Base-by-base conservation (phyloP, 139 green algal genomes). In the Volvox reticuliferus region DNA sequence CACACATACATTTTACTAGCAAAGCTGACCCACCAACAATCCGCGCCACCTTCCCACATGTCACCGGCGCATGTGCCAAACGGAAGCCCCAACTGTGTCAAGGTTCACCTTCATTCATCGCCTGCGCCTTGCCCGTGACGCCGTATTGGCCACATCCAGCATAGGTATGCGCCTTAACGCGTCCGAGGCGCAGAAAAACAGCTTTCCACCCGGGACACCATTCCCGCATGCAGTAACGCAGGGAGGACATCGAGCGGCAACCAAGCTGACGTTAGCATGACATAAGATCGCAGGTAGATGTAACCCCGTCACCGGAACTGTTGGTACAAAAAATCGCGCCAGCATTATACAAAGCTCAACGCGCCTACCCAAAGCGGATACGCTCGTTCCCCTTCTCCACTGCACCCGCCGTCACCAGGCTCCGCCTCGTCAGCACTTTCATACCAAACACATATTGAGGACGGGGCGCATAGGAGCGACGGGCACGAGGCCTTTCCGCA, bases 301-400 rank as follows among this genome's bases (percentile, higher is more conserved):
- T 73, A 73, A 79, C 30, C 24, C 71, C 21, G 32, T 30, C 75
- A 81, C 32, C 75, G 26, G 32, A 81, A 84, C 78, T 84, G 78
- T 84, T 84, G 35, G 78, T 84, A 84, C 78, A 84, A 67, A 82
- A 84, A 67, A 84, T 35, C 20, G 78, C 37, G 78, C 78, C 78
- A 84, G 28, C 36, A 84, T 68, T 84, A 26, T 84, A 84, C 78
- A 84, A 44, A 37, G 78, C 78, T 61, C 28, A 79, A 79, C 71
- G 71, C 71, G 71, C 22, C 28, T 33, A 35, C 71, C 71, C 71
- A 79, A 35, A 79, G 35, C 71, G 14, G 71, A 79, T 36, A 30
- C 9, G 71, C 71, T 32, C 22, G 71, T 79, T 30, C 71, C 28
- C 32, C 71, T 33, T 6, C 21, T 79, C 71, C 71, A 20, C 21